phyloP scores from a whole-genome alignment of 2,329 filamentous ascomycete species.

The Fusarium avenaceum region DNA sequence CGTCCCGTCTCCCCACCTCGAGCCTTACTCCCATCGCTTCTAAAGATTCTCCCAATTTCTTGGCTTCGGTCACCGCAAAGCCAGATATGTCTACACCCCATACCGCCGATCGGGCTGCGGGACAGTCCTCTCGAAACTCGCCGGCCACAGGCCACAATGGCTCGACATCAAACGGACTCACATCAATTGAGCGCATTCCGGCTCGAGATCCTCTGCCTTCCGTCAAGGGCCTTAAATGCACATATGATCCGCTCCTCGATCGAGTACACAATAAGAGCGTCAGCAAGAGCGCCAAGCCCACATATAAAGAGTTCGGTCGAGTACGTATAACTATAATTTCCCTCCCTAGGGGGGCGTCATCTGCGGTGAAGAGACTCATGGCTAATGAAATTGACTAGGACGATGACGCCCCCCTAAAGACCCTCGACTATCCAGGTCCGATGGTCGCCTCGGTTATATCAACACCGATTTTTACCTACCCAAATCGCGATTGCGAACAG shows the following conservation, averaged over 20 bases:
- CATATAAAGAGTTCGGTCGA: slow-evolving; percentile 74
- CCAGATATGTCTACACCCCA: slow-evolving; percentile 68
- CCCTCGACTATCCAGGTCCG: slow-evolving; percentile 78
- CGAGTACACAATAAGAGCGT: slow-evolving; percentile 63
- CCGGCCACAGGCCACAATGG: slow-evolving; percentile 51
- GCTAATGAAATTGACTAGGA: slow-evolving; percentile 76
- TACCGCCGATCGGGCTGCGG: slow-evolving; percentile 57
- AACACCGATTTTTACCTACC: slow-evolving; percentile 77
- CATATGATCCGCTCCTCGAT: slow-evolving; percentile 72
- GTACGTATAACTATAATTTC: slow-evolving; percentile 70
- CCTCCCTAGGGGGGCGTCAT: slow-evolving; percentile 70
- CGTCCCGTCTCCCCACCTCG: slow-evolving; percentile 60
- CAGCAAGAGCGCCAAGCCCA: slow-evolving; percentile 70
- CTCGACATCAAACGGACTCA: slow-evolving; percentile 54
- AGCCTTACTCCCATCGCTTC: slow-evolving; percentile 65
- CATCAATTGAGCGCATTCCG: slow-evolving; percentile 60
- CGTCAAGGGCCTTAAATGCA: slow-evolving; percentile 70
- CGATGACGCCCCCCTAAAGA: slow-evolving; percentile 84
- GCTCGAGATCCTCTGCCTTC: slow-evolving; percentile 69
- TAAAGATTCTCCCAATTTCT: slow-evolving; percentile 66
- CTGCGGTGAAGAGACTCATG: slow-evolving; percentile 63
- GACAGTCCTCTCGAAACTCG: slow-evolving; percentile 47
- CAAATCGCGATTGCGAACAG: slow-evolving; percentile 78
- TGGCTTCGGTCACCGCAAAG: slow-evolving; percentile 64
- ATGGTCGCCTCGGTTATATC: slow-evolving; percentile 75